Evolutionary conservation across 495 filamentous ascomycete species (phyloP), one percentile per base, ranked within the genome.

Genomic region (Podospora bellae-mahoneyi): DNA sequence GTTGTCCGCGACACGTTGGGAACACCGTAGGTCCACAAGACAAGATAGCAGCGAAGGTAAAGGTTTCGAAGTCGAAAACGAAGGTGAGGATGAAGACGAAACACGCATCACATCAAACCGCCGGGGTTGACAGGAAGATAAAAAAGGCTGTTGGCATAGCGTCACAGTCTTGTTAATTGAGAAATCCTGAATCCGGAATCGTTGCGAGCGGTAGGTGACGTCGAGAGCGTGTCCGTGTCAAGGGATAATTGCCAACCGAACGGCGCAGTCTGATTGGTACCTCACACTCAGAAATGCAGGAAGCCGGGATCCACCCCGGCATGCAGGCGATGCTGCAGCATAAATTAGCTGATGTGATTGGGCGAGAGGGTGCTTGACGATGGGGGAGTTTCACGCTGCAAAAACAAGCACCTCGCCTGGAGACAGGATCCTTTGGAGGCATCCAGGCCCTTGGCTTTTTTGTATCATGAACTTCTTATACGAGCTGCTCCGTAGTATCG

Each of bases 201-300:
- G 66, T 68, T 62, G 60, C 66, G 63, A 53, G 60, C 66, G 63
- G 60, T 59, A 67, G 68, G 72, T 73, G 72, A 73, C 72, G 72
- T 73, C 68, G 56, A 20, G 19, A 26, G 23, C 23, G 61, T 67
- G 28, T 32, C 56, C 64, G 73, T 75, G 67, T 75, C 71, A 75
- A 75, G 73, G 73, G 73, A 73, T 66, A 73, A 70, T 71, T 69
- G 64, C 65, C 62, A 65, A 59, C 19, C 60, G 30, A 28, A n/a
- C 34, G 16, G 64, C 57, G 62, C 44, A 58, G 55, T 53, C 5
- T 68, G 68, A 69, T 72, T 69, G 64, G 70, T 64, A 32, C 13
- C 20, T 67, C 2, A 16, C 10, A 28, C 2, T 48, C 39, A 48
- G 19, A 39, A 18, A 16, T 30, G 18, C 39, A n/a, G 26, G 58